Evolutionary conservation across 2,329 filamentous ascomycete genomes (phyloP), one percentile per base, ranked within the genome.

Genomic region (Diplodia corticola): DNA sequence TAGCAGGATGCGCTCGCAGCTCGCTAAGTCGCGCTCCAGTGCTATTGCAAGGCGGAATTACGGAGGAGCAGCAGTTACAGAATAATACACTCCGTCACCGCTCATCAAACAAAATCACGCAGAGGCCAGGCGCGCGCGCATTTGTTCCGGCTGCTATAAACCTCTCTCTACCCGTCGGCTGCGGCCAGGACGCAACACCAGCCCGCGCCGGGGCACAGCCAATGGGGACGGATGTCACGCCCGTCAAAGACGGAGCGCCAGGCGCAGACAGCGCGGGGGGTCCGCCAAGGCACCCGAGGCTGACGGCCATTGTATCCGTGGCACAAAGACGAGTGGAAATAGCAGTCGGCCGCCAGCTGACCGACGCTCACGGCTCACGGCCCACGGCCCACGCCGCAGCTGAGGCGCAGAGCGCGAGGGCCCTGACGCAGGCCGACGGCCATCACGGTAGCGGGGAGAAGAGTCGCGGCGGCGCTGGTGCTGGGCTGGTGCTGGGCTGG

Each of bases 11-110:
- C 63, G 63, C 63, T 55, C 53, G 53, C 44, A 4, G 57, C 50
- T 65, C 40, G 49, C 53, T 55, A 55, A 65, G 50, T 65, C 51
- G 50, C 63, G 50, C 35, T 54, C 63, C 49, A 57, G 40, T 65
- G 63, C 63, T 65, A 46, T 57, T 63, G 60, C 60, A 40, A 48
- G 60, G 60, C 60, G 60, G 60, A 63, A 63, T 51, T 63, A 63
- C 60, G 60, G 60, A 63, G 60, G 60, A 51, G 60, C 46, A 63
- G 60, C 49, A 63, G 60, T 63, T 63, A 63, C 60, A 63, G 60
- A 63, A 63, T 63, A 63, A 63, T 63, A 51, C 46, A 46, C 60
- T 61, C 57, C 57, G 57, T 61, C 57, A 61, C 57, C 57, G 57
- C 57, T 61, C 57, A 53, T 63, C 60, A 63, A 63, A 63, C 60